Percentiles rank a stretch among this genome's conserved stretches.
phyloP scores from a whole-genome alignment of 345 rosid species.

The Acer saccharum region DNA sequence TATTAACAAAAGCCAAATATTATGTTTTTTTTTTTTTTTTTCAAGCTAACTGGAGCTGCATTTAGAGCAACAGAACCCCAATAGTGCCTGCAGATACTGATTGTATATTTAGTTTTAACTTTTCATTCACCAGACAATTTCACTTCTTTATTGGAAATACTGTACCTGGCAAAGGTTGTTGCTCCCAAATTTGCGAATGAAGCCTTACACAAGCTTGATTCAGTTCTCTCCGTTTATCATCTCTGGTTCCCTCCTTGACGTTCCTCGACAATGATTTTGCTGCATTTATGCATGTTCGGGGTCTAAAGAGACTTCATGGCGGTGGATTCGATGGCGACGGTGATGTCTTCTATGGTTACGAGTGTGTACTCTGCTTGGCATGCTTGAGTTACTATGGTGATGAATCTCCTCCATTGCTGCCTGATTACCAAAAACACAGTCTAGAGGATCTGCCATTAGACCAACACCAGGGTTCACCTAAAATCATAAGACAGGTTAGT shows the following conservation, averaged over 20 bases:
- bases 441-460: constrained; percentile 54
- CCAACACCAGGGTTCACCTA: constrained; percentile 39
- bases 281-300: constrained; percentile 4
- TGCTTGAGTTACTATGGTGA: constrained; percentile 27
- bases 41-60: not conserved
- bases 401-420: constrained; percentile 41
- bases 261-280: not conserved
- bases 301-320: constrained; percentile 27
- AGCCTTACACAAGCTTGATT: not conserved
- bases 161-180: not conserved
- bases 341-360: constrained; percentile 45
- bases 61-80: not conserved
- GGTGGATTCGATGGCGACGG: constrained; percentile 39
- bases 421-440: constrained; percentile 46
- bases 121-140: not conserved
- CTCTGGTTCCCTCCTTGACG: not conserved
- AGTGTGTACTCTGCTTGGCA: constrained; percentile 20
- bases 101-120: not conserved
- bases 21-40: not conserved
- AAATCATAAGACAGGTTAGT: constrained; percentile 21
- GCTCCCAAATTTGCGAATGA: not conserved
- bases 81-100: not conserved
- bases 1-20: not conserved
- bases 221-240: not conserved
- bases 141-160: not conserved